These are phyloP conservation scores for Tympanopsis confertula DNA, from an alignment of 2,329 filamentous ascomycete genomes.

Conservation along the genomic window DNA sequence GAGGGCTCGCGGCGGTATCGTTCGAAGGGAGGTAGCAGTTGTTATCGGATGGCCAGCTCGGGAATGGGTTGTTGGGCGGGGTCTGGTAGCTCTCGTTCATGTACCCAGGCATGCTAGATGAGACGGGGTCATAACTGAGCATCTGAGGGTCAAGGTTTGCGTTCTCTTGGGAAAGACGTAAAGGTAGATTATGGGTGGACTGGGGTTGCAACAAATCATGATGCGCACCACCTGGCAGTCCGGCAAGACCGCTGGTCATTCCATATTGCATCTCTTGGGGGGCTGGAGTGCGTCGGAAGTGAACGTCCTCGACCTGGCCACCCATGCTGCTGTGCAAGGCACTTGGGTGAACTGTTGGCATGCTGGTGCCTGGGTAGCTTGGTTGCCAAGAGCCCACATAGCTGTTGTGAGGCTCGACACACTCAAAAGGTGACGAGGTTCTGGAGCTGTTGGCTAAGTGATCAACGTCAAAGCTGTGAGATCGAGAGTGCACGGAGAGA, in stretches of 20 bases:
- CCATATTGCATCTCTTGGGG: not conserved
- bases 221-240: not conserved
- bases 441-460: too few relatives aligned
- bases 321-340: too few relatives aligned
- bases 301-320: not conserved
- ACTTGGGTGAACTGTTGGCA: too few relatives aligned
- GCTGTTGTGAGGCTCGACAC: too few relatives aligned
- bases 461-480: too few relatives aligned
- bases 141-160: not conserved
- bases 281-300: not conserved
- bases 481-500: not conserved
- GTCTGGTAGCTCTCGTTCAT: not conserved
- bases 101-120: too few relatives aligned
- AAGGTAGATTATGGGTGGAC: not conserved
- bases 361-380: not conserved
- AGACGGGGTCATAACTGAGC: not conserved
- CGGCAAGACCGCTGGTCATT: not conserved
- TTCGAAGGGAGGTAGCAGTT: not conserved
- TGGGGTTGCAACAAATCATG: constrained; percentile 1
- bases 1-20: too few relatives aligned
- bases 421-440: too few relatives aligned
- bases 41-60: not conserved
- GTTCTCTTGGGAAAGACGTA: not conserved
- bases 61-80: not conserved
- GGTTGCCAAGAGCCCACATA: not conserved